Base-by-base conservation (phyloP, 805 yeast genomes). In the Suhomyces faveliae region DNA sequence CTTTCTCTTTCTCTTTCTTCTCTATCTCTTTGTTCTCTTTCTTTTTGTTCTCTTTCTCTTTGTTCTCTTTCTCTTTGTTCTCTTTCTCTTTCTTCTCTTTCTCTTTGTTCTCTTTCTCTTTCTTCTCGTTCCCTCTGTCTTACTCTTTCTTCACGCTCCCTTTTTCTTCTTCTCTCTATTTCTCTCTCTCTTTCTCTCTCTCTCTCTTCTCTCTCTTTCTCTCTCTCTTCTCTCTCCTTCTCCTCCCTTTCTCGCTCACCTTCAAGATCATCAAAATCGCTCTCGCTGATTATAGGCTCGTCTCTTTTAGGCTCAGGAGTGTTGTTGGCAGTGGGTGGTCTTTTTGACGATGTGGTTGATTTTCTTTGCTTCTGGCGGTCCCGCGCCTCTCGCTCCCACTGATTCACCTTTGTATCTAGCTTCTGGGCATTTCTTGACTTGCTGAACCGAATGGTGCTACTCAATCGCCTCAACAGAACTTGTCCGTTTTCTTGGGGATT, bases 231-330 rank as follows among this genome's bases (percentile, higher is more conserved):
- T n/a, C 7, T 9, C 25, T 21, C 11, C 4, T 24, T 42, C 24
- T 19, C 38, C 17, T 27, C 17, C 25, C 20, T 19, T 5, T 24
- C 42, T 9, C 23, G 15, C 12, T 4, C 8, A n/a, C 2, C 5
- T 8, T 58, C 66, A 21, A 71, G 55, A 44, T 64, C 72, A 35
- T 70, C 75, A 49, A 71, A 71, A 48, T 71, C 75, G 15, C 71
- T 64, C 27, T 67, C 74, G 45, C 66, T 63, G 24, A 69, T 68
- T 13, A 61, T 61, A 23, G 51, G 44, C 15, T 54, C 61, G 9
- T 51, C 48, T 29, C 33, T 12, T 38, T 42, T 42, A 11, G 44
- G 37, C 12, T 30, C 45, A 8, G 59, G 58, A 2, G 60, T 52
- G 24, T 35, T 51, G 22, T 39, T 45, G 11, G 55, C 54, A 3